Evolutionary conservation across 1,139 yeast species (phyloP).

Genomic region (Magnusiomyces magnusii): DNA sequence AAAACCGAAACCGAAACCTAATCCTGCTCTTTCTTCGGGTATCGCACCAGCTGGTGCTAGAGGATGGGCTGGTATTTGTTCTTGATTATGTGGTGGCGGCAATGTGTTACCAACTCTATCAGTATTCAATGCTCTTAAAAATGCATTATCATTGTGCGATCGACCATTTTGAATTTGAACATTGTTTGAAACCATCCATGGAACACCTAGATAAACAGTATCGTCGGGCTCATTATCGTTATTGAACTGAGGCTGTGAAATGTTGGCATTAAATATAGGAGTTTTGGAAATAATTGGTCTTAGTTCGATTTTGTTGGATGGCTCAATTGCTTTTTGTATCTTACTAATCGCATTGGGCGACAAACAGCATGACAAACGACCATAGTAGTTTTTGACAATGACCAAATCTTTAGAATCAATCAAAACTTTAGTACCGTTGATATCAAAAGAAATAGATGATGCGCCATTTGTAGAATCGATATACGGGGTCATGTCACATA

Average conservation of each 20-base stretch:
- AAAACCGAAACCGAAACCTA: neutral
- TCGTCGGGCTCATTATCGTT: neutral
- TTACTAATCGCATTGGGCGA: constrained; percentile 11
- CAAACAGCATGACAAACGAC: constrained; percentile 11
- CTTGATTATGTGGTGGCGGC: neutral
- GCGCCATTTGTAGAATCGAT: neutral
- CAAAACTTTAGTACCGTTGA: constrained; percentile 8
- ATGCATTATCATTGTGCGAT: no score
- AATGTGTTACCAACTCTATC: no score
- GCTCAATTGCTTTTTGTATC: constrained; percentile 3
- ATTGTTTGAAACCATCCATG: neutral
- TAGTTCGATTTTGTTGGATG: neutral
- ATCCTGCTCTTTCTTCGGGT: neutral
- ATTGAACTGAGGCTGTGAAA: neutral
- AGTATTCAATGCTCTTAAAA: no score
- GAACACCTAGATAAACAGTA: neutral
- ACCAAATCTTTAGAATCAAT: constrained; percentile 9
- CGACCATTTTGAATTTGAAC: no score
- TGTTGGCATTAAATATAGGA: constrained; percentile 5
- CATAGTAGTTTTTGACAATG: constrained; percentile 10
- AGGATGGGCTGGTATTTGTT: neutral
- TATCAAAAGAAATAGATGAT: neutral
- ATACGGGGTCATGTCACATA: constrained; percentile 3
- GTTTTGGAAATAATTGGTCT: constrained; percentile 8
- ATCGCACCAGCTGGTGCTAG: no score